Conservation (phyloP, 2,329 filamentous ascomycete genomes). For the Amylocarpus encephaloides region DNA sequence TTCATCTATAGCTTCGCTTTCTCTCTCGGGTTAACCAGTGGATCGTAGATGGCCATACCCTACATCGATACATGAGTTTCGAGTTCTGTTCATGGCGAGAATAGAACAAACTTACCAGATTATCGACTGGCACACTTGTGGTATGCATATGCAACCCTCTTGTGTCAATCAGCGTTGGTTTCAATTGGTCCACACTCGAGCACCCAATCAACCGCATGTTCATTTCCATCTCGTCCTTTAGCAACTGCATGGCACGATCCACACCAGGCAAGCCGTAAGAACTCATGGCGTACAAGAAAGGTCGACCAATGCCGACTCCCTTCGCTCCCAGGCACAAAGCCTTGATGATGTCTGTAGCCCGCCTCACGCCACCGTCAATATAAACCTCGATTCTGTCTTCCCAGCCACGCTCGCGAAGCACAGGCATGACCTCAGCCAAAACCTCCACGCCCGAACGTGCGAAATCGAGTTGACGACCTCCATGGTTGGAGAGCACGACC, state of each 20-base stretch:
- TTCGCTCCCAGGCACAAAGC: constrained; percentile 86
- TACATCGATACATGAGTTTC: constrained; percentile 9
- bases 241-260: constrained; percentile 82
- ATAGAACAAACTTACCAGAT: constrained; percentile 34
- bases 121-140: constrained; percentile 55
- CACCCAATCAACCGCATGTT: constrained; percentile 93
- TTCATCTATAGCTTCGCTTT: constrained; percentile 40
- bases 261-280: constrained; percentile 84
- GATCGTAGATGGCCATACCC: constrained; percentile 36
- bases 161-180: constrained; percentile 73
- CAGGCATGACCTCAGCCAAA: constrained; percentile 87
- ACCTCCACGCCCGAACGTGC: constrained; percentile 85
- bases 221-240: constrained; percentile 98
- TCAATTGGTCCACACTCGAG: constrained; percentile 66
- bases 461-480: constrained; percentile 88
- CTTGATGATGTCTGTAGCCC: constrained; percentile 92
- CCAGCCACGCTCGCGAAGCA: constrained; percentile 66
- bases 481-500: constrained; percentile 93
- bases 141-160: constrained; percentile 60
- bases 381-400: constrained; percentile 78
- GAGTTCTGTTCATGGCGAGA: constrained; percentile 4
- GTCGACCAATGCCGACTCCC: constrained; percentile 88
- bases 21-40: constrained; percentile 41
- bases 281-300: constrained; percentile 95
- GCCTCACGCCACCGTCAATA: constrained; percentile 83